Base-by-base conservation (phyloP, 2,329 filamentous ascomycete genomes). In the Ophiostoma triangulosporum region DNA sequence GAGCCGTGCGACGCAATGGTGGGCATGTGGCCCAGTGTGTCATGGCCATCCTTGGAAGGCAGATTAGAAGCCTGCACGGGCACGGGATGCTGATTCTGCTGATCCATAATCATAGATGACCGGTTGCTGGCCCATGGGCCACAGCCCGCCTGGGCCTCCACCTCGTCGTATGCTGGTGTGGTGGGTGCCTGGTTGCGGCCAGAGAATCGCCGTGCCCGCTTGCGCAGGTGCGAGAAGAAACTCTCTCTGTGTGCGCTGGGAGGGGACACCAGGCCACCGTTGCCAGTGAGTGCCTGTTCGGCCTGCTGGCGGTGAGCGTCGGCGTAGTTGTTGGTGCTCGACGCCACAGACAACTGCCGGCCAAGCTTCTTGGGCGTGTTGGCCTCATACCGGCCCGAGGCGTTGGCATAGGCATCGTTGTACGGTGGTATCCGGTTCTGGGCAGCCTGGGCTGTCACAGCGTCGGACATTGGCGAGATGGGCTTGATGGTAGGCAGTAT, bases 171-270 rank as follows among this genome's bases (percentile, higher is more conserved):
- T 43, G 77, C 80, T 8, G 88, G 85, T 17, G 88, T 87, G 55
- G 85, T 80, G 7, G 88, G 84, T 14, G 82, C 83, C 65, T 91
- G 87, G 64, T 95, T 89, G 54, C 91, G 83, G 48, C 93, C 93
- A 26, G 93, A 98, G 57, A 98, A 83, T 60, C 93, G 80, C 61
- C 93, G 81, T 27, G 94, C 93, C 51, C 91, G 84, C 69, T 98
- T 98, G 54, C 93, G 81, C 7, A 98, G 76, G 65, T 98, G 93
- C 0, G 93, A 97, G 70, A 98, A 98, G 73, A 98, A 98, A 68
- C 93, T 88, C 67, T 98, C 93, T 64, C 94, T 94, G 54, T 89
- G 86, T 17, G 79, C 86, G 62, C 78, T 83, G 0, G 84, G 81
- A 4, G 89, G 88, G 6, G 88, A 93, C 15, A 78, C 81, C 24